phyloP scores from a whole-genome alignment of 371 early-diverging fungal species.

The Lichtheimia hyalospora region DNA sequence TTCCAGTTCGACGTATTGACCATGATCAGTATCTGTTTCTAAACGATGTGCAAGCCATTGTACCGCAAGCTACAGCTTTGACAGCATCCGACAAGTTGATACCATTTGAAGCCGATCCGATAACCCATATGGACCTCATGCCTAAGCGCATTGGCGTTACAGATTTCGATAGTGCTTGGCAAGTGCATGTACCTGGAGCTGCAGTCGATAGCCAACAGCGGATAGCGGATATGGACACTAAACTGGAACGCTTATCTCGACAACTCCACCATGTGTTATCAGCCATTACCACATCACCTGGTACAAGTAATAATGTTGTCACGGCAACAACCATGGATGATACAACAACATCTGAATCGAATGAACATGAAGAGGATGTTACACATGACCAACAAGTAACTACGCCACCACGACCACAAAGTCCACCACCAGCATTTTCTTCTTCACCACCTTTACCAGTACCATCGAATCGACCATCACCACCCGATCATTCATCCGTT shows the following conservation, averaged over 20 bases:
- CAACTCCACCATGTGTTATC: constrained; percentile 11
- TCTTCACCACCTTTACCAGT: constrained; percentile 10
- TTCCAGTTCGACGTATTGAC: constrained; percentile 37
- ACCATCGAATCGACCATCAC: neutral
- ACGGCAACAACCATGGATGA: neutral
- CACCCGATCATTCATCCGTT: neutral
- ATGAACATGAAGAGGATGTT: neutral
- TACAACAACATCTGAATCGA: neutral
- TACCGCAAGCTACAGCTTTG: constrained; percentile 42
- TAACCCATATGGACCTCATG: constrained; percentile 15
- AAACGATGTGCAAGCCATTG: constrained; percentile 34
- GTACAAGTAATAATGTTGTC: neutral
- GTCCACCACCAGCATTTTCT: constrained; percentile 35
- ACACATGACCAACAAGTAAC: neutral
- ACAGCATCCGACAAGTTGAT: constrained; percentile 34
- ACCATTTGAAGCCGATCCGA: constrained; percentile 36
- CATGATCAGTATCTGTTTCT: constrained; percentile 30
- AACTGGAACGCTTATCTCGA: constrained; percentile 29
- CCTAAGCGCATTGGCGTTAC: constrained; percentile 33
- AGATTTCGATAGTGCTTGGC: constrained; percentile 29
- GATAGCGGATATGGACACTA: constrained; percentile 23
- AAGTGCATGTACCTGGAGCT: constrained; percentile 33
- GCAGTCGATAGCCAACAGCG: constrained; percentile 10
- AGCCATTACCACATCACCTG: neutral
- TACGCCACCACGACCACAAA: constrained; percentile 5